Percentiles rank a stretch among this genome's conserved stretches.
Conservation (phyloP, 768 basidiomycete genomes). For the Lactarius psammicola region DNA sequence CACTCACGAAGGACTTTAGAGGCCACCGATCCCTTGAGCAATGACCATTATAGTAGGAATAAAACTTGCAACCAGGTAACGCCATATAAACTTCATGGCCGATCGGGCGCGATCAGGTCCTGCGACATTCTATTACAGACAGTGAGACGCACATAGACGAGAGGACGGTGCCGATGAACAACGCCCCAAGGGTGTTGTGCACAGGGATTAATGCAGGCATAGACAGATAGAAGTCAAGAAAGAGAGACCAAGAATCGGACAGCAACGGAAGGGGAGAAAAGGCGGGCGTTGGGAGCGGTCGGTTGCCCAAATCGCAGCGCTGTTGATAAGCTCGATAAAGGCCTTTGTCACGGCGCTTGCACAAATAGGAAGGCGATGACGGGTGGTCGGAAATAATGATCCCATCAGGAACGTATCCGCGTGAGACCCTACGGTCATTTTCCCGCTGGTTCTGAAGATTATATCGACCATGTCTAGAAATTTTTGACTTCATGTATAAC, state of each 20-base stretch:
- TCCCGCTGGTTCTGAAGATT: neutral
- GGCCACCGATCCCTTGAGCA: neutral
- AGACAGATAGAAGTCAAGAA: neutral
- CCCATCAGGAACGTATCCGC: neutral
- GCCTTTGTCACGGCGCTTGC: neutral
- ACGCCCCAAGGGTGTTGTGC: neutral
- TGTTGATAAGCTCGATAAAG: neutral
- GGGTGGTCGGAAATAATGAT: neutral
- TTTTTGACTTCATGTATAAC: too few species aligned
- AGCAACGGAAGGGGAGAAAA: neutral
- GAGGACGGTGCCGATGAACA: neutral
- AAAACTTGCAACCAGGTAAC: neutral
- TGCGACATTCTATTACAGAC: neutral
- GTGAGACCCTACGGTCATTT: too few species aligned
- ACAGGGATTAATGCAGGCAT: neutral
- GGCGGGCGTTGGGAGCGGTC: neutral
- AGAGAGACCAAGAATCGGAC: neutral
- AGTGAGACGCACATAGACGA: neutral
- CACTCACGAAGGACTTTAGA: neutral
- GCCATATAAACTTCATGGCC: neutral
- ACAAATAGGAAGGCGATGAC: neutral
- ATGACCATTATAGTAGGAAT: neutral
- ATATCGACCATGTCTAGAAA: neutral
- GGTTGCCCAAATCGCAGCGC: neutral
- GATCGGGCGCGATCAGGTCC: neutral